Conservation (phyloP, 108 stramenopile species). For the Stephanodiscus minutulus region DNA sequence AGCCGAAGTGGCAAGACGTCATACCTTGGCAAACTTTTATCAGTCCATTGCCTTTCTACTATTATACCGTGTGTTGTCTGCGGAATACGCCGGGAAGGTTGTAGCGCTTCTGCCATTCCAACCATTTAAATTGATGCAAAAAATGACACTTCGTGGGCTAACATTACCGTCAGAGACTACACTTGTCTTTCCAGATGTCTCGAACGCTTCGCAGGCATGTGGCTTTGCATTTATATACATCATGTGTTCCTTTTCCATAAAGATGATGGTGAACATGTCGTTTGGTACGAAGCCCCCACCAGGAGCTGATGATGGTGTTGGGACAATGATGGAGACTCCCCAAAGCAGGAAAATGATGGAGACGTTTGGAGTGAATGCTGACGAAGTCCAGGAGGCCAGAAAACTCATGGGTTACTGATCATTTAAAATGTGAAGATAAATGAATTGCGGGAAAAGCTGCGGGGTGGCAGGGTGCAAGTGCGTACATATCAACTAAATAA, state of each 20-base stretch:
- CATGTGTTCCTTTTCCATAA: constrained; percentile 62
- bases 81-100: constrained; percentile 70
- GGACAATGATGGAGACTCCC: constrained; percentile 56
- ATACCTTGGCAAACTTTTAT: constrained; percentile 53
- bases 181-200: constrained; percentile 31
- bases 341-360: constrained; percentile 45
- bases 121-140: constrained; percentile 59
- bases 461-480: not conserved
- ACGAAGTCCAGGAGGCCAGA: constrained; percentile 34
- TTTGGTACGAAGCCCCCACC: constrained; percentile 64
- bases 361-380: constrained; percentile 41
- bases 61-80: constrained; percentile 68
- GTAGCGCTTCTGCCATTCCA: constrained; percentile 77
- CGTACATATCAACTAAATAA: too few relatives aligned
- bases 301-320: constrained; percentile 69
- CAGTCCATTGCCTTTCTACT: constrained; percentile 70
- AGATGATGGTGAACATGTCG: constrained; percentile 61
- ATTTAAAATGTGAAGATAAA: too few relatives aligned
- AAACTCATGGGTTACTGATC: constrained; percentile 18
- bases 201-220: constrained; percentile 57
- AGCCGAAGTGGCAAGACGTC: constrained; percentile 59
- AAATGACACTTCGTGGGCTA: constrained; percentile 60
- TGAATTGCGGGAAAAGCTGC: too few relatives aligned
- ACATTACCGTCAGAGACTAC: constrained; percentile 19
- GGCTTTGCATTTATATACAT: constrained; percentile 77